Evolutionary conservation across 1,139 yeast genomes (phyloP), one percentile per base, ranked within the genome.

Genomic region (Candida buenavistaensis): DNA sequence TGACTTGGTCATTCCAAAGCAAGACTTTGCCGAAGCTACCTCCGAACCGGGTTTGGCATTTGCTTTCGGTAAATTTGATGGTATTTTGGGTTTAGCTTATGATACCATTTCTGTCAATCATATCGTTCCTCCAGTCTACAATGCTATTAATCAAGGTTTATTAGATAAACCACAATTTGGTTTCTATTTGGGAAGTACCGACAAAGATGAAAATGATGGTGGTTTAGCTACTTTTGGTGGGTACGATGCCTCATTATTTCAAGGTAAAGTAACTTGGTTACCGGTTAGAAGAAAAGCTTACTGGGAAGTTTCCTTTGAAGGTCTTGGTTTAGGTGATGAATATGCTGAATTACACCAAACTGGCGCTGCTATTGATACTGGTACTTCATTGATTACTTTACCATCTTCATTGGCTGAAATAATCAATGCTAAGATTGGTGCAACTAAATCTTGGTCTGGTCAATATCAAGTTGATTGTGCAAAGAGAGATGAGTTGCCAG

Each of bases 231-330:
- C 96, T 20, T 85, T 92, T 57, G 98, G 98, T 61, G 98, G 98
- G 46, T 72, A 82, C 51, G 97, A 90, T 59, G 74, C 80, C 48
- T 59, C 80, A 44, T 76, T 80, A 56, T 88, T 70, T 64, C 65
- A 68, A 32, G 98, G 98, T 46, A 79, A 90, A 50, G 73, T 92
- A 52, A 84, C 92, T 36, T 89, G 95, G 86, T 77, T 92, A 64
- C 98, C 98, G 39, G 94, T 92, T 43, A 88, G 98, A 72, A 87
- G 98, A 76, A 87, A 90, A 80, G 98, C 97, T 24, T 92, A 92
- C 77, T 92, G 98, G 98, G 98, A 92, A 72, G 98, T 92, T 42
- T 77, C 84, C 46, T 83, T 92, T 48, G 88, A 88, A 52, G 90
- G 96, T 51, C 72, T 92, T 57, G 87, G 90, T 25, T 75, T 92